Evolutionary conservation across 1,139 yeast genomes (phyloP).

Genomic region (Blastobotrys proliferans): DNA sequence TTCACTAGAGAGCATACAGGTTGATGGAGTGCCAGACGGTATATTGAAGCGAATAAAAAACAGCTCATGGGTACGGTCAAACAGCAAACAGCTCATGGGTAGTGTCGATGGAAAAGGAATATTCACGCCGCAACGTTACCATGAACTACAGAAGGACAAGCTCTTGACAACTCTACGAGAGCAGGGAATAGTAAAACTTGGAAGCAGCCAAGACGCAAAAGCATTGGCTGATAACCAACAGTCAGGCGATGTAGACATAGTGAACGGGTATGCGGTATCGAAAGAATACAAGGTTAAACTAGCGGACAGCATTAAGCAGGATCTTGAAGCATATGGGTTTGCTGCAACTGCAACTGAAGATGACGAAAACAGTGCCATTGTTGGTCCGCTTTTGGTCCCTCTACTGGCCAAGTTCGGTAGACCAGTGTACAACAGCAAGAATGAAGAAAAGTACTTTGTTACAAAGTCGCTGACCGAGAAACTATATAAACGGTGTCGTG

Average conservation of each 20-base stretch:
- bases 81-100: conserved; percentile 12
- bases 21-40: not conserved
- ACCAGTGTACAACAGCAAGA: not conserved
- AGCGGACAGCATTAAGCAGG: conserved; percentile 6
- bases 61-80: conserved; percentile 1
- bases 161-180: conserved; percentile 12
- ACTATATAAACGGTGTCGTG: conserved; percentile 1
- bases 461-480: conserved; percentile 1
- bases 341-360: conserved; percentile 15
- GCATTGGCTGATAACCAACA: not conserved
- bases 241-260: not conserved
- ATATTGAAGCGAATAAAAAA: not conserved
- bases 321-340: conserved; percentile 19
- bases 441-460: not conserved
- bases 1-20: not conserved
- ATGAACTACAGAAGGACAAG: conserved; percentile 6
- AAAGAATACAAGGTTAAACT: conserved; percentile 13
- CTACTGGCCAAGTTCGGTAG: too few relatives aligned
- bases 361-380: too few relatives aligned
- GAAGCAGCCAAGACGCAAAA: conserved; percentile 4
- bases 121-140: conserved; percentile 17
- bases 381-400: too few relatives aligned
- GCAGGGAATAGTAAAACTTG: conserved; percentile 14
- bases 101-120: conserved; percentile 15
- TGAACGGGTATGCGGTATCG: conserved; percentile 18